Percentiles rank a stretch among this genome's conserved stretches.
These are phyloP conservation scores for Neurospora sp. DNA, from an alignment of 495 filamentous ascomycete genomes.

Conservation along the genomic window DNA sequence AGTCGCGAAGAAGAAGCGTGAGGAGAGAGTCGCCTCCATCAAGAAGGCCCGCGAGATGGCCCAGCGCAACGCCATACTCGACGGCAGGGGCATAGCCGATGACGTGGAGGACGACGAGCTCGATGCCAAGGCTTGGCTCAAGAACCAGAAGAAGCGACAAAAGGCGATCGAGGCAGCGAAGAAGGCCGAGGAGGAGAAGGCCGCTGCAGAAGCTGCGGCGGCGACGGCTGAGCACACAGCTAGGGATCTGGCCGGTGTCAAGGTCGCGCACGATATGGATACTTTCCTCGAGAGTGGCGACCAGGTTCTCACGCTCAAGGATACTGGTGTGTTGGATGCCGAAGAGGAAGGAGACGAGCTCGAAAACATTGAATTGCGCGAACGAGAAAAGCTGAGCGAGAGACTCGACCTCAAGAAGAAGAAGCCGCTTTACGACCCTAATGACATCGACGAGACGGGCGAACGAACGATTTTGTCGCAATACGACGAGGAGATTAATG, in stretches of 20 bases:
- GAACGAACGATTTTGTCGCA: constrained; percentile 62
- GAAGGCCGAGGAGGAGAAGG: constrained; percentile 67
- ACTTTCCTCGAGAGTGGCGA: constrained; percentile 72
- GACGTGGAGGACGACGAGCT: constrained; percentile 54
- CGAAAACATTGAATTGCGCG: constrained; percentile 68
- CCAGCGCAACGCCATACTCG: constrained; percentile 58
- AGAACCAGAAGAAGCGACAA: constrained; percentile 77
- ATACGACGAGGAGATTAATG: constrained; percentile 91
- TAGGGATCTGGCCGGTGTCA: constrained; percentile 77
- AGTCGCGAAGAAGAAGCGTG: constrained; percentile 61
- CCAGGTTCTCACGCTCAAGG: constrained; percentile 83
- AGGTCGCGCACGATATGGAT: constrained; percentile 74
- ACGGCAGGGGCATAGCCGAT: constrained; percentile 73
- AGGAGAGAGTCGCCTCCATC: constrained; percentile 66
- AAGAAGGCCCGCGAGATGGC: constrained; percentile 82
- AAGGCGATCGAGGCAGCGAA: constrained; percentile 76
- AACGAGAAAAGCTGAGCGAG: constrained; percentile 67
- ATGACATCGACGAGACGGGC: constrained; percentile 58
- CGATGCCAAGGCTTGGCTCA: constrained; percentile 77
- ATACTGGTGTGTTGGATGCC: constrained; percentile 73
- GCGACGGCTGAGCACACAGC: constrained; percentile 58
- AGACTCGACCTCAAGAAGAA: constrained; percentile 82
- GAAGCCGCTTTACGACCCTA: constrained; percentile 80
- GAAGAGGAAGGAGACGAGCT: constrained; percentile 90
- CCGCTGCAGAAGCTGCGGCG: constrained; percentile 33